Evolutionary conservation across 139 green algal species (phyloP), one percentile per base, ranked within the genome.

Genomic region (Picochlorum costavermella): DNA sequence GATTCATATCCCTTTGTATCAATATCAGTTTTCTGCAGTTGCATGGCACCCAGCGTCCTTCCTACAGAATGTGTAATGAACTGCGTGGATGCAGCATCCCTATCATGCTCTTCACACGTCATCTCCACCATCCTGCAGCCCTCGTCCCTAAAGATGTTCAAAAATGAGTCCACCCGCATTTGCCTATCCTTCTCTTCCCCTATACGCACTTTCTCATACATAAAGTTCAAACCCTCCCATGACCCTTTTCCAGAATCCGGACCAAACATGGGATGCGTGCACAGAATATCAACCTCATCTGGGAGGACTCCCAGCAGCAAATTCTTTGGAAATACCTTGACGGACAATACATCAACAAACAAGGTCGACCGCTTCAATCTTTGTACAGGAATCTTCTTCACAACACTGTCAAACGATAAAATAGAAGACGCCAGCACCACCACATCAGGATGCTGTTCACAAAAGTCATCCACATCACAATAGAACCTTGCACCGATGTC

Each of bases 221-320:
- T 88, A 50, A 98, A 85, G 64, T 89, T 88, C 10, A 93, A 73
- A 0, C 72, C 74, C 20, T 62, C 14, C 93, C 93, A 98, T 59
- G 69, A 79, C 61, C 73, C 86, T 56, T 86, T 85, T 12, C 93
- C 94, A 49, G 77, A 92, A 77, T 97, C 90, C 6, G 94, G 94
- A 0, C 94, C 94, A 80, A 99, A 99, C 94, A 99, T 99, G 44
- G 94, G 94, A 71, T 99, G 94, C n/a, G 89, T 95, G 81, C 94
- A 99, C 53, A 99, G 72, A 33, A 99, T 88, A 80, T 99, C 94
- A 64, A 97, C 82, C 61, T 96, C 78, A 1, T 74, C 60, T 0
- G 87, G 84, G 17, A 96, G 77, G 29, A 61, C 9, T n/a, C 56
- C 57, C 43, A 96, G 81, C 50, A 98, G 71, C 64, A 96, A 70